Percentiles rank a stretch among this genome's conserved stretches.
phyloP scores from a whole-genome alignment of 2,329 filamentous ascomycete genomes.

The Blumeriella jaapii region DNA sequence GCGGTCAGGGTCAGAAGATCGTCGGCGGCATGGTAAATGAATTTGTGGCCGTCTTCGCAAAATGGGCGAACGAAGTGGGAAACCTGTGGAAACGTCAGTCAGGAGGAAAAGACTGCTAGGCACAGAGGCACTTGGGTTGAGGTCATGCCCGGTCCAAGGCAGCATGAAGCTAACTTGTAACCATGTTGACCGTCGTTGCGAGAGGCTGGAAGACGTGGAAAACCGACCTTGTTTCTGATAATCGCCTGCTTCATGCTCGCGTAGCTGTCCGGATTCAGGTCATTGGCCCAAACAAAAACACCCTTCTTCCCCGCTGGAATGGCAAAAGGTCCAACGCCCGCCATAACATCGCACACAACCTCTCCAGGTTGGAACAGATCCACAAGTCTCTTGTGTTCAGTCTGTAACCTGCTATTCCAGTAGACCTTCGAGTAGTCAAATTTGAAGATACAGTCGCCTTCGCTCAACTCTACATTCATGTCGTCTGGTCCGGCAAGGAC shows the following conservation, averaged over 20 bases:
- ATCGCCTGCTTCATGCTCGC: slow-evolving; percentile 60
- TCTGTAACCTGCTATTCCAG: slow-evolving; percentile 89
- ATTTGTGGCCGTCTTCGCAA: slow-evolving; percentile 70
- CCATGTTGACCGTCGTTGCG: slow-evolving; percentile 87
- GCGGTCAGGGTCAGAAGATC: slow-evolving; percentile 40
- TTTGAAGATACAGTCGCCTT: slow-evolving; percentile 74
- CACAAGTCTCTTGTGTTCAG: slow-evolving; percentile 75
- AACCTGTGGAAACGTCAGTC: slow-evolving; percentile 33
- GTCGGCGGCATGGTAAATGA: slow-evolving; percentile 62
- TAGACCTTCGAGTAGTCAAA: slow-evolving; percentile 97
- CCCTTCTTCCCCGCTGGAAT: slow-evolving; percentile 80
- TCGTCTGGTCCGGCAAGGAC: slow-evolving; percentile 73
- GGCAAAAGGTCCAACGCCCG: slow-evolving; percentile 90
- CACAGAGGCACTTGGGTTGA: too few relatives aligned
- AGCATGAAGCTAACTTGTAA: slow-evolving; percentile 53
- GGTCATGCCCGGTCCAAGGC: slow-evolving; percentile 73
- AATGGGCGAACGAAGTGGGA: slow-evolving; percentile 62
- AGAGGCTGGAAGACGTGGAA: not conserved
- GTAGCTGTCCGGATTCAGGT: slow-evolving; percentile 87
- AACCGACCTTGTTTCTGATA: slow-evolving; percentile 57
- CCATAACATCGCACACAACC: slow-evolving; percentile 93
- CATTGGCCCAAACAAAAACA: slow-evolving; percentile 93
- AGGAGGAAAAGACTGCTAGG: not conserved
- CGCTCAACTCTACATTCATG: slow-evolving; percentile 70
- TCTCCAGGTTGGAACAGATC: slow-evolving; percentile 69